These are phyloP conservation scores for Diplocarpon mali DNA, from an alignment of 2,329 filamentous ascomycete genomes.

Conservation along the genomic window DNA sequence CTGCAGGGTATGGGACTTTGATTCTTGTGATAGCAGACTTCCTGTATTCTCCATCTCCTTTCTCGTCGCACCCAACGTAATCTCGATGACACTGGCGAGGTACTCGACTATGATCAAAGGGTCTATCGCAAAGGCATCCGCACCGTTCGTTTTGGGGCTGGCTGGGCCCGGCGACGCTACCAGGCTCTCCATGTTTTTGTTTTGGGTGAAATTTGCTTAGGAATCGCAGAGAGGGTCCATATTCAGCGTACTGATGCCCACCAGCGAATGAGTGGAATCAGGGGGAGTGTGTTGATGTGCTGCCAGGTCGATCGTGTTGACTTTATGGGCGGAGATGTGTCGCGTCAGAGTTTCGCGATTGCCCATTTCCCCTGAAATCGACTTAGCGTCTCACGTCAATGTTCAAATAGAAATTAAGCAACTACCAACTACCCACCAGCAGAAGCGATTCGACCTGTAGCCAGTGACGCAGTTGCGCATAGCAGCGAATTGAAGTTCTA, in stretches of 20 bases:
- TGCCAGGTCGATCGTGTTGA: conserved; percentile 12
- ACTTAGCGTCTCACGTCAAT: background rate
- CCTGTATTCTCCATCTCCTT: conserved; percentile 70
- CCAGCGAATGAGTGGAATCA: conserved; percentile 12
- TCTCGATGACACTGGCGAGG: conserved; percentile 57
- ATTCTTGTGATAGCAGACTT: conserved; percentile 59
- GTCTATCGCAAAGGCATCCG: conserved; percentile 44
- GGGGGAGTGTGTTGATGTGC: conserved; percentile 10
- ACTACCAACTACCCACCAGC: too few species aligned
- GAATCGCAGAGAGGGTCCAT: conserved; percentile 6
- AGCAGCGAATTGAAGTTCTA: too few species aligned
- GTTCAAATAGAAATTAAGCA: too few species aligned
- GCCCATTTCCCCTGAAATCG: background rate
- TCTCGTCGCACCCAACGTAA: conserved; percentile 63
- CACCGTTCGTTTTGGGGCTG: conserved; percentile 23
- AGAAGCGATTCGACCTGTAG: too few species aligned
- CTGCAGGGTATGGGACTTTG: conserved; percentile 65
- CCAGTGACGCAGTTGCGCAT: too few species aligned
- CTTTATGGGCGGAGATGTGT: conserved; percentile 5
- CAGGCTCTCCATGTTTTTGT: conserved; percentile 26
- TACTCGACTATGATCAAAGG: conserved; percentile 62
- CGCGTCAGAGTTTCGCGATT: background rate
- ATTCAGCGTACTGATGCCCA: conserved; percentile 11
- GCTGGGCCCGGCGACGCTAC: conserved; percentile 21
- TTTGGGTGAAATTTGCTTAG: conserved; percentile 11